Base-by-base conservation (phyloP, 306 rosid species). In the Cucurbita argyrosperma region DNA sequence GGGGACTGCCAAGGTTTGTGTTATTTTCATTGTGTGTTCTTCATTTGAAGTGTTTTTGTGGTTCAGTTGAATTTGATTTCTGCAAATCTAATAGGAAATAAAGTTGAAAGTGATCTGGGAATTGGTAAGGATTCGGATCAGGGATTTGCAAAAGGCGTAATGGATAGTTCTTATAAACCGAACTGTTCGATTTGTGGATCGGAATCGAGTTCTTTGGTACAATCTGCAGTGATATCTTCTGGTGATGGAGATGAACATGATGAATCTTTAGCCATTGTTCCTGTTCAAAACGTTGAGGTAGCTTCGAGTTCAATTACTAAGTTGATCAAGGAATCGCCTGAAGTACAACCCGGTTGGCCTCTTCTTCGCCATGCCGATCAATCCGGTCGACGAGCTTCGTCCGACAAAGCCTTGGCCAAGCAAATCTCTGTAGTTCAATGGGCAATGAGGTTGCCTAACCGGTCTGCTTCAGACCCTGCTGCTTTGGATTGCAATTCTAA, bases 301-400 rank as follows among this genome's bases (percentile, higher is more conserved):
- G 76, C 68, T 35, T 60, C 79, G 45, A 72, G 62, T 61, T 76
- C 80, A 35, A 59, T 82, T 75, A 78, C 85, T 60, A 47, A 84
- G 71, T 76, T 84, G 71, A 74, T 81, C 46, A 78, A 50, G 47
- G 80, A 83, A 78, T 73, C 76, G 51, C 90, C 83, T 8, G 93
- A 89, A 80, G 74, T 61, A 45, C 88, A 82, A 76, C 97, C 99
- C 0, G 99, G 99, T 74, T 95, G 99, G 99, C 99, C 99, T 13
- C 83, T 95, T 57, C 97, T 91, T 50, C 90, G 83, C 49, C 78
- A 80, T 18, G 74, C 84, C 8, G 68, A 74, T 69, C 53, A 76
- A 76, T 67, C 87, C 2, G 87, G 77, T 4, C 75, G 38, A 23
- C 82, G 38, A 65, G 72, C 13, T 50, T 46, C 71, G 79, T 73